Base-by-base conservation (phyloP, 139 green algal genomes). In the Micromonas commoda region DNA sequence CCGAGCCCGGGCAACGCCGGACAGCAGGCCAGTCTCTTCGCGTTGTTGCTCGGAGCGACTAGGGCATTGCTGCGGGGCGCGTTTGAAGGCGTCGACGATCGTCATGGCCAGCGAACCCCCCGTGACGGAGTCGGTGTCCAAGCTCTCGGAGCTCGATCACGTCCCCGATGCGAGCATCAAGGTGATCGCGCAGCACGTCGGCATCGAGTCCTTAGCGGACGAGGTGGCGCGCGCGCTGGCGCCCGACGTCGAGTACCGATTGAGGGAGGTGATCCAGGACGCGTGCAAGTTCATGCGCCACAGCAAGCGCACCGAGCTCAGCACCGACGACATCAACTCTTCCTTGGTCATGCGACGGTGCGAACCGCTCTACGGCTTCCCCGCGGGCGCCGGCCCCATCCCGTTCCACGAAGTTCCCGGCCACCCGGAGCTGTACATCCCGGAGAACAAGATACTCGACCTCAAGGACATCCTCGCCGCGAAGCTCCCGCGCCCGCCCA, bases 211-310 rank as follows among this genome's bases (percentile, higher is more conserved):
- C 13, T 31, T 73, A 9, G 5, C 28, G 34, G 60, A 71, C n/a
- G 74, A 73, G 1, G 74, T 61, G 13, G 74, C 74, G 32, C 39
- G 31, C 26, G 74, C 60, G 74, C 77, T 87, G n/a, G 83, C 83
- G 3, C 89, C 92, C 28, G 90, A 97, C 65, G 91, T 97, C 20
- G 93, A 97, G 60, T 95, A 96, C 73, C 80, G 91, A 0, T 45
- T 97, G 73, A 86, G 93, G 2, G 92, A 97, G 71, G 84, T 97
- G 32, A 88, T 97, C 26, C 93, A 97, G 89, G 93, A 98, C 51
- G 92, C 91, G 0, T 45, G 85, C 29, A 98, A 97, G 81, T 93
- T 96, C 65, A 87, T 90, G 54, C 84, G 88, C 26, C 92, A 96
- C 77, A 80, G 82, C n/a, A 93, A 90, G 80, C 85, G 93, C 4